These are phyloP conservation scores for Limnanthes douglasii DNA, from an alignment of 345 rosid species.

Conservation along the genomic window DNA sequence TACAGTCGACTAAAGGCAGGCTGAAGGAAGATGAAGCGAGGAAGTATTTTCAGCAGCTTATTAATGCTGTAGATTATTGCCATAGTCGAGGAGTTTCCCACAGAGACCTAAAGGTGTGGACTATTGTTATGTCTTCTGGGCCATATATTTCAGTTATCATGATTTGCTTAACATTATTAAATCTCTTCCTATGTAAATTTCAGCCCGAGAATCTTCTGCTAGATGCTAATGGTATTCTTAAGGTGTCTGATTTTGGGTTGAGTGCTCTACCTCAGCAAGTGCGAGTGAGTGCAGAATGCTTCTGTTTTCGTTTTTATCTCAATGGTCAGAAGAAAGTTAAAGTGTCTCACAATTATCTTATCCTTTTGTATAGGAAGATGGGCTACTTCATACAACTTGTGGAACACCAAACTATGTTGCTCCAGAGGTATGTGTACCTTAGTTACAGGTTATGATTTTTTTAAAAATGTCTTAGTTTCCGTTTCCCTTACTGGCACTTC, in stretches of 20 bases:
- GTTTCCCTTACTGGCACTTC: slow-evolving; percentile 3
- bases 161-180: not conserved
- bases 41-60: slow-evolving; percentile 90
- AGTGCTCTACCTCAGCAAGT: slow-evolving; percentile 99
- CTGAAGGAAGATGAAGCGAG: slow-evolving; percentile 95
- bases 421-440: slow-evolving; percentile 65
- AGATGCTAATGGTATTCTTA: slow-evolving; percentile 75
- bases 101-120: slow-evolving; percentile 77
- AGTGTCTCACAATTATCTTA: slow-evolving; percentile 1
- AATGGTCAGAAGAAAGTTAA: not conserved
- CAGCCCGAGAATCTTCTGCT: slow-evolving; percentile 97
- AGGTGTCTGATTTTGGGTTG: slow-evolving; percentile 95
- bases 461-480: not conserved
- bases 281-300: slow-evolving; percentile 35
- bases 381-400: slow-evolving; percentile 93
- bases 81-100: slow-evolving; percentile 96
- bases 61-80: slow-evolving; percentile 92
- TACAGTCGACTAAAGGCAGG: slow-evolving; percentile 93
- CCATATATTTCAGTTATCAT: not conserved
- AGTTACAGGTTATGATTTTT: slow-evolving; percentile 1
- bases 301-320: not conserved
- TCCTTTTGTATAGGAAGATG: slow-evolving; percentile 60
- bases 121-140: not conserved
- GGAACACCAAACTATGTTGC: slow-evolving; percentile 99
- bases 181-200: not conserved